These are phyloP conservation scores for Marsdenia floribunda DNA, from an alignment of 257 asterid species.

Conservation along the genomic window DNA sequence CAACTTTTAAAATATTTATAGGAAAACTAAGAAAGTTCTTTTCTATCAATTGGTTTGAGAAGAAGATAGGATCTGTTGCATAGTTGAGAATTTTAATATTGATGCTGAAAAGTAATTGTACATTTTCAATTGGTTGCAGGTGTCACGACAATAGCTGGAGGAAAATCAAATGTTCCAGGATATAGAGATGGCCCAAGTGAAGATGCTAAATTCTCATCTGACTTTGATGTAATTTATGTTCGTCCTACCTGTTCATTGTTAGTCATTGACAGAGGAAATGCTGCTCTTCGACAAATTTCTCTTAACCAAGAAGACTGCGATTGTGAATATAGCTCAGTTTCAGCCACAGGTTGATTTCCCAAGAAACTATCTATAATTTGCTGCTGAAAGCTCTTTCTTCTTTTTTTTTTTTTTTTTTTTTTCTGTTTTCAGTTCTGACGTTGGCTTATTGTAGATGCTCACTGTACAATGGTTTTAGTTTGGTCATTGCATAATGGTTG, in stretches of 20 bases:
- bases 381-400: background rate
- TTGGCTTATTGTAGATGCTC: background rate
- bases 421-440: background rate
- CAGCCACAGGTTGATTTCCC: conserved; percentile 52
- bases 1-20: background rate
- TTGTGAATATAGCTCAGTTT: conserved; percentile 56
- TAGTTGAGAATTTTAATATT: background rate
- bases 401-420: no score
- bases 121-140: conserved; percentile 40
- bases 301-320: conserved; percentile 80
- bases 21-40: no score
- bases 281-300: conserved; percentile 93
- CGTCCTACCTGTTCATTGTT: conserved; percentile 75
- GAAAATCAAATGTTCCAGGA: conserved; percentile 87
- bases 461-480: background rate
- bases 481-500: background rate
- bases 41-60: background rate
- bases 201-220: conserved; percentile 86
- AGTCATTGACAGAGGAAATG: conserved; percentile 94
- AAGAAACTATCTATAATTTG: conserved; percentile 1
- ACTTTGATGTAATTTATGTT: conserved; percentile 82
- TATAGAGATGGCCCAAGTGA: conserved; percentile 98
- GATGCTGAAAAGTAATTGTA: conserved; percentile 10
- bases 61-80: background rate
- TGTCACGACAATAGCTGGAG: conserved; percentile 98